Evolutionary conservation across 192 early-diverging fungal species (phyloP).

Genomic region (Spizellomyces punctatus): DNA sequence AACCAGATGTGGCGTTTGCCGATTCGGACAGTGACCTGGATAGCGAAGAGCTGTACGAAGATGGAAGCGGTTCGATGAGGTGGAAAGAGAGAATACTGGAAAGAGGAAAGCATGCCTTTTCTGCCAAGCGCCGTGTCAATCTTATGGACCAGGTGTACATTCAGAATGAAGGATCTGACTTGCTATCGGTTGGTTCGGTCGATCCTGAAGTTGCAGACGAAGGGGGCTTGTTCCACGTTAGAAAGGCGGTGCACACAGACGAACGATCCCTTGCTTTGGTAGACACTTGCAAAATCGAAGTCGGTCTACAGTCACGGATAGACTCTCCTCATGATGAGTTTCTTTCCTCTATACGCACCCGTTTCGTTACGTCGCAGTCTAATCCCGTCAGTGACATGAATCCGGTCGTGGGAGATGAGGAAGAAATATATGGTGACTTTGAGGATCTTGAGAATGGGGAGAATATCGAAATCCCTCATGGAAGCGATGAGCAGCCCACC

Average conservation of each 20-base stretch:
- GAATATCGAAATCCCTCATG: slow-evolving; percentile 19
- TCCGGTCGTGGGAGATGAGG: slow-evolving; percentile 44
- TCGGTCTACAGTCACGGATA: slow-evolving; percentile 59
- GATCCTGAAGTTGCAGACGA: slow-evolving; percentile 54
- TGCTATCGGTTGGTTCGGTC: no score
- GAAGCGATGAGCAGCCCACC: slow-evolving; percentile 24
- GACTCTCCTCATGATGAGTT: slow-evolving; percentile 68
- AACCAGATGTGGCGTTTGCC: slow-evolving; percentile 48
- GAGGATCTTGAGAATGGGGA: slow-evolving; percentile 76
- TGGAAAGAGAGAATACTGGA: slow-evolving; percentile 74
- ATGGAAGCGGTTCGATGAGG: slow-evolving; percentile 53
- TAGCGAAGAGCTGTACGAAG: slow-evolving; percentile 28
- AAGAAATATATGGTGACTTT: slow-evolving; percentile 74
- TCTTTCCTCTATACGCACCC: slow-evolving; percentile 69
- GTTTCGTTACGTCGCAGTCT: slow-evolving; percentile 75
- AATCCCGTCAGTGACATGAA: slow-evolving; percentile 34
- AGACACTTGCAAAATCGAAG: slow-evolving; percentile 73
- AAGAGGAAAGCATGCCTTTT: slow-evolving; percentile 62
- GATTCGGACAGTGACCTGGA: slow-evolving; percentile 74
- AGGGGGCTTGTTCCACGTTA: slow-evolving; percentile 63
- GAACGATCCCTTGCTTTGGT: slow-evolving; percentile 43
- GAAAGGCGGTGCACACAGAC: slow-evolving; percentile 29
- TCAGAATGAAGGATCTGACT: slow-evolving; percentile 30
- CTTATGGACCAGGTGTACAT: slow-evolving; percentile 92
- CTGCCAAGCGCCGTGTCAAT: slow-evolving; percentile 64